Base-by-base conservation (phyloP, 805 yeast genomes). In the Yarrowia sp. region DNA sequence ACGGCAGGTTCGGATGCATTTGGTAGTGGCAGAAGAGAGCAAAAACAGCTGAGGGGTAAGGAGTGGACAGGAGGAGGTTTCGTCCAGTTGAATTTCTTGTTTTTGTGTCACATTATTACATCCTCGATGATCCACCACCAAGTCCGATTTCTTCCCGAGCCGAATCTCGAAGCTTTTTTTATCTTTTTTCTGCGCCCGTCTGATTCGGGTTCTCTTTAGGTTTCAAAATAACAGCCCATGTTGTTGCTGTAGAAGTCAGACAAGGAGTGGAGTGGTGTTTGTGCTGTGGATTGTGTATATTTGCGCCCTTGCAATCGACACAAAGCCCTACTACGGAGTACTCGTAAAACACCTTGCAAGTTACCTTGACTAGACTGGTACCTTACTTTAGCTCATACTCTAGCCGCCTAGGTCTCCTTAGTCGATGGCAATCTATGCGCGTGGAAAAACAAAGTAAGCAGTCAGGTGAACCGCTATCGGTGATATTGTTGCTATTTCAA, bases 161-260 rank as follows among this genome's bases (percentile, higher is more conserved):
- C n/a, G n/a, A 14, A 32, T 32, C 36, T 32, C 36, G 18, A 18
- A n/a, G 14, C 36, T 32, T 32, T 32, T 7, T 18, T n/a, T 32
- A 32, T 32, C 36, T 32, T 32, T 32, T 32, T 32, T 32, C 6
- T 6, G 14, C 19, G n/a, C n/a, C n/a, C n/a, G n/a, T 32, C 24
- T 36, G 16, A 18, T 19, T 4, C 22, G 41, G 6, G 13, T 14
- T 22, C 19, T 16, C 16, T 44, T 44, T 44, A 24, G 25, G 35
- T 44, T 27, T 44, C 49, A 27, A 24, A 44, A 44, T 44, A 44
- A 44, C 51, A 44, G 51, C 35, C 51, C 51, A 44, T 44, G 7
- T 13, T 41, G 46, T 44, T 44, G 51, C 51, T 44, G 51, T 29
- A 44, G 35, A 44, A 44, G 51, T 44, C n/a, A 24, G 22, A 39